Conservation (phyloP, 1,139 yeast species). For the Arxiozyma bovina region DNA sequence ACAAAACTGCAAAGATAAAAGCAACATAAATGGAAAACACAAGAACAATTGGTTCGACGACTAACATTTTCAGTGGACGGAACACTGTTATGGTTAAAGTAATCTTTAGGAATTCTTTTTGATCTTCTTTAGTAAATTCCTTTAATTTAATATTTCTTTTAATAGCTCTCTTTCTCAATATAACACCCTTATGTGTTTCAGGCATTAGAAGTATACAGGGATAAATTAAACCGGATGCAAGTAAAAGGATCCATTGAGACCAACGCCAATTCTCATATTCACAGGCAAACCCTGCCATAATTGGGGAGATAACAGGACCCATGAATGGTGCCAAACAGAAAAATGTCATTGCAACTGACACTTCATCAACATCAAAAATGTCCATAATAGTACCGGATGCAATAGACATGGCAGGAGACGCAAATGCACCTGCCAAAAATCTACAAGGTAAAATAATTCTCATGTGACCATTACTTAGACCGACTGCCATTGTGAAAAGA, state of each 20-base stretch:
- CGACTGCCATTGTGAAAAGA: slow-evolving; percentile 72
- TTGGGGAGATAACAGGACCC: slow-evolving; percentile 79
- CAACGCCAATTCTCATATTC: slow-evolving; percentile 66
- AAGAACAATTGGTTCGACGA: slow-evolving; percentile 61
- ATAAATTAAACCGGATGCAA: slow-evolving; percentile 59
- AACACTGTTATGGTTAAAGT: slow-evolving; percentile 42
- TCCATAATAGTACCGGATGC: slow-evolving; percentile 85
- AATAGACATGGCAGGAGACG: slow-evolving; percentile 77
- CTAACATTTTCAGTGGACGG: slow-evolving; percentile 56
- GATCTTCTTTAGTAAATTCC: slow-evolving; percentile 26
- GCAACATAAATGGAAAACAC: slow-evolving; percentile 60
- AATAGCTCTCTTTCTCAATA: slow-evolving; percentile 49
- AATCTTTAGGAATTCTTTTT: slow-evolving; percentile 32
- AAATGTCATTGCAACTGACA: slow-evolving; percentile 61
- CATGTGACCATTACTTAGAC: slow-evolving; percentile 47
- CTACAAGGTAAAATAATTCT: slow-evolving; percentile 56
- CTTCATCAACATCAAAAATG: slow-evolving; percentile 55
- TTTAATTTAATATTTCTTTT: slow-evolving; percentile 47
- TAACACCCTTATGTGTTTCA: slow-evolving; percentile 60
- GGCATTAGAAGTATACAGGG: slow-evolving; percentile 52
- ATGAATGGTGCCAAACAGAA: slow-evolving; percentile 64
- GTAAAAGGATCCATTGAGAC: slow-evolving; percentile 68
- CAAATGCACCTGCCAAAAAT: slow-evolving; percentile 70
- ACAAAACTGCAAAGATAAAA: slow-evolving; percentile 63
- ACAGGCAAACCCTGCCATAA: slow-evolving; percentile 72